Percentiles rank a stretch among this genome's conserved stretches.
phyloP scores from a whole-genome alignment of 306 rosid genomes.

The Gleditsia sinensis region DNA sequence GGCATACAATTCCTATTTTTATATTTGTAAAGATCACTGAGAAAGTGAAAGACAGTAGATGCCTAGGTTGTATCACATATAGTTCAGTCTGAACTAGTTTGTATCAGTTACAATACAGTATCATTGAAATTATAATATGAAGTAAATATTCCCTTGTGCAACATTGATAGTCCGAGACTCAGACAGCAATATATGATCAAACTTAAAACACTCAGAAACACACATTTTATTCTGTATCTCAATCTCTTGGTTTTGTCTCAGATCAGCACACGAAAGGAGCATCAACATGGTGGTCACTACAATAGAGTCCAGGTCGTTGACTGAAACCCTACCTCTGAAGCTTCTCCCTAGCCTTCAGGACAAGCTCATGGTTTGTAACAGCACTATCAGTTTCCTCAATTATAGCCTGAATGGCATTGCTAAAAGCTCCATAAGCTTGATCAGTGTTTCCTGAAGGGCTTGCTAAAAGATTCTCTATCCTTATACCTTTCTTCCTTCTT shows the following conservation, averaged over 20 bases:
- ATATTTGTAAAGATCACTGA: slow-evolving; percentile 47
- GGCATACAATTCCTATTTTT: slow-evolving; percentile 57
- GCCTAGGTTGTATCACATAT: slow-evolving; percentile 42
- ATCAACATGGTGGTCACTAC: slow-evolving; percentile 67
- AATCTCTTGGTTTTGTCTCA: slow-evolving; percentile 15
- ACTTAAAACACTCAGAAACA: not conserved
- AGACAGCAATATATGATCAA: not conserved
- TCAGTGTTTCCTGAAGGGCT: slow-evolving; percentile 64
- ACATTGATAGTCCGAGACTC: slow-evolving; percentile 29
- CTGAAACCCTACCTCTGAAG: slow-evolving; percentile 67
- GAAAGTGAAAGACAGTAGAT: slow-evolving; percentile 40
- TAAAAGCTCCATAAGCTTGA: slow-evolving; percentile 80
- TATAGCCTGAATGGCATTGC: slow-evolving; percentile 82
- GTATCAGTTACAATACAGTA: slow-evolving; percentile 40
- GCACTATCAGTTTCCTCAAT: slow-evolving; percentile 57
- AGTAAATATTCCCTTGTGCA: slow-evolving; percentile 41
- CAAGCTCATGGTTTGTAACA: slow-evolving; percentile 71
- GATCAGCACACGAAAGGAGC: slow-evolving; percentile 58
- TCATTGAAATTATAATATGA: slow-evolving; percentile 43
- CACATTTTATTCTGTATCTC: not conserved
- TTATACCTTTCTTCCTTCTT: too few relatives aligned
- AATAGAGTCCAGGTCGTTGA: slow-evolving; percentile 92
- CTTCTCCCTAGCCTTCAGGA: slow-evolving; percentile 58
- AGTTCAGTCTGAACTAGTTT: slow-evolving; percentile 43
- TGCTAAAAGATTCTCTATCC: too few relatives aligned